phyloP scores from a whole-genome alignment of 139 green algal genomes.

The Tetradesmus obliquus region DNA sequence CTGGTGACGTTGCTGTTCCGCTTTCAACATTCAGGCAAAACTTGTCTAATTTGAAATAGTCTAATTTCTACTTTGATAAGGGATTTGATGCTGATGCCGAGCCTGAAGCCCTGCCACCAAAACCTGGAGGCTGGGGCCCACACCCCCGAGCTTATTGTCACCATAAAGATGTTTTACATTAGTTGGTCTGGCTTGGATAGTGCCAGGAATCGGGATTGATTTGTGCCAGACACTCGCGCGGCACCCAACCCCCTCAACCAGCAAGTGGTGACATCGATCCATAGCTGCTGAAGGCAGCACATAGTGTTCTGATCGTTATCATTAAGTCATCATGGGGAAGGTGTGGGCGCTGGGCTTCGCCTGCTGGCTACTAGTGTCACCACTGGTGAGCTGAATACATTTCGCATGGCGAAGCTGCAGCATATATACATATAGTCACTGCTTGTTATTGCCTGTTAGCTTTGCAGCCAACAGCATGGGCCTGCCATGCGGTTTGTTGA shows the following conservation, averaged over 20 bases:
- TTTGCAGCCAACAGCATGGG: not conserved
- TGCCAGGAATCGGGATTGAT: not conserved
- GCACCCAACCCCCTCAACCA: constrained; percentile 1
- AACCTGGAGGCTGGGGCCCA: not conserved
- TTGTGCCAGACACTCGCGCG: not conserved
- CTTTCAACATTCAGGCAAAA: too few species aligned
- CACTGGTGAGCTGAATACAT: not conserved
- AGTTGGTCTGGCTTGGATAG: not conserved
- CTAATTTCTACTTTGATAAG: too few species aligned
- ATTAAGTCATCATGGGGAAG: not conserved
- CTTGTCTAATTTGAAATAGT: too few species aligned
- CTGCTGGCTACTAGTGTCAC: not conserved
- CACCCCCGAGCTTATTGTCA: not conserved
- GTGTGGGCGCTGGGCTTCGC: not conserved
- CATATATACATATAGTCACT: not conserved
- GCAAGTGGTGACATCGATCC: not conserved
- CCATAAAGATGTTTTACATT: not conserved
- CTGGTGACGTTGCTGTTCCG: too few species aligned
- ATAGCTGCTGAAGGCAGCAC: not conserved
- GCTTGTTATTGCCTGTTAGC: not conserved
- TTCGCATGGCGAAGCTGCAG: not conserved
- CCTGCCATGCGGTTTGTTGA: not conserved
- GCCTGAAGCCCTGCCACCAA: not conserved
- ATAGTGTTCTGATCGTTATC: not conserved
- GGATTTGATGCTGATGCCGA: not conserved